A percentile compares a stretch with the other conserved stretches of the same genome.
Conservation (phyloP, 495 filamentous ascomycete genomes). For the Terfezia boudieri region DNA sequence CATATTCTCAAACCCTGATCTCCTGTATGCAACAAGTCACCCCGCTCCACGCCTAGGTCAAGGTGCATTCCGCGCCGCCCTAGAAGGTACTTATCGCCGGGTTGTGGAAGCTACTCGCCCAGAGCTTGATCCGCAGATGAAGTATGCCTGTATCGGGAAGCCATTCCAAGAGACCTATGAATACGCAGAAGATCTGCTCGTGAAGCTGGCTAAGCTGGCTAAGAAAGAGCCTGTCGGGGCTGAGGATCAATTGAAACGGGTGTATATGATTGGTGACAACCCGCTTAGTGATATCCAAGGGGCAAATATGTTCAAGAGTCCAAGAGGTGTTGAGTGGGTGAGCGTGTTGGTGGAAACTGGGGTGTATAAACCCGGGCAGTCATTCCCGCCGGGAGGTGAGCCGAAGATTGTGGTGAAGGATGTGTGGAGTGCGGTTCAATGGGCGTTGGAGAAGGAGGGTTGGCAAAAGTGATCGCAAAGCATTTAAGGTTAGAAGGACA, state of each 20-base stretch:
- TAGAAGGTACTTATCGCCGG: constrained; percentile 55
- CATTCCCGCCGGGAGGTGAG: constrained; percentile 28
- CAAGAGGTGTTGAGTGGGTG: constrained; percentile 46
- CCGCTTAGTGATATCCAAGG: constrained; percentile 78
- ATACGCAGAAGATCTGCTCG: constrained; percentile 58
- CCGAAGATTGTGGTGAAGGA: constrained; percentile 41
- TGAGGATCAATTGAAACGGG: constrained; percentile 28
- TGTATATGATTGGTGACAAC: constrained; percentile 98
- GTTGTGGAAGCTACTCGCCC: constrained; percentile 36
- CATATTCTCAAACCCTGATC: constrained; percentile 76
- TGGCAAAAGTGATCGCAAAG: not conserved
- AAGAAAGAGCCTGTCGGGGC: constrained; percentile 16
- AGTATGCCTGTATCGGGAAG: constrained; percentile 60
- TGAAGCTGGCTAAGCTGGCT: constrained; percentile 22
- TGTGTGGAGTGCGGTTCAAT: constrained; percentile 43
- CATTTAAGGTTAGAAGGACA: not conserved
- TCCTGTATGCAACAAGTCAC: constrained; percentile 67
- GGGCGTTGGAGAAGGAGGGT: constrained; percentile 29
- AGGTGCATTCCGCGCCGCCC: constrained; percentile 65
- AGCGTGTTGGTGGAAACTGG: constrained; percentile 70
- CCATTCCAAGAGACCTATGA: constrained; percentile 52
- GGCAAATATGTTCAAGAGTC: constrained; percentile 53
- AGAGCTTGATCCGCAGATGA: constrained; percentile 31
- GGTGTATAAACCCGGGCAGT: constrained; percentile 32
- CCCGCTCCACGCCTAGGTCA: constrained; percentile 79